Evolutionary conservation across 257 asterid genomes (phyloP).

Genomic region (Solanum pimpinellifolium): DNA sequence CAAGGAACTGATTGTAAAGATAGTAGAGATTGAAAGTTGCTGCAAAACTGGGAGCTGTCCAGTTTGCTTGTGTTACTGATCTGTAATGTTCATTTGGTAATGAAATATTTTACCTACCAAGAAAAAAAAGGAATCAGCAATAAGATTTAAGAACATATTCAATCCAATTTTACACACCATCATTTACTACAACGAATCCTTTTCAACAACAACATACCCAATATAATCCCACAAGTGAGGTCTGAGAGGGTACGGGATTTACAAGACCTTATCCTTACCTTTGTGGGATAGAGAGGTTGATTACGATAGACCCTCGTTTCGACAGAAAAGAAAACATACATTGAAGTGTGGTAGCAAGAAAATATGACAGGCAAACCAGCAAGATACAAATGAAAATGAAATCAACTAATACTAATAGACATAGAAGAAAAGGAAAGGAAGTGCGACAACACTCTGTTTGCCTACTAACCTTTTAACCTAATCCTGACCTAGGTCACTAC

Average conservation of each 20-base stretch:
- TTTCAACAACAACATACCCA: background rate
- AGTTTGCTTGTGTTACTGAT: too few relatives aligned
- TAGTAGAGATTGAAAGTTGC: too few relatives aligned
- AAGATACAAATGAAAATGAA: background rate
- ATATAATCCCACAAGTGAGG: background rate
- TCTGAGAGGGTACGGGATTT: background rate
- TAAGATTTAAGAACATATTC: background rate
- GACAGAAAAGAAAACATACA: accelerated
- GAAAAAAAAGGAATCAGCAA: background rate
- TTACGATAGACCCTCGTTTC: background rate
- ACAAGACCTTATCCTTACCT: background rate
- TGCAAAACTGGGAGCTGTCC: too few relatives aligned
- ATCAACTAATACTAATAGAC: background rate
- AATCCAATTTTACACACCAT: background rate
- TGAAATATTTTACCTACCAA: too few relatives aligned
- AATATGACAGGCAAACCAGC: background rate
- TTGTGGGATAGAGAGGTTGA: background rate
- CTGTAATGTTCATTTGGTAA: too few relatives aligned
- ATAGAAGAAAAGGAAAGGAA: too few relatives aligned
- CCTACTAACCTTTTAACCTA: too few relatives aligned
- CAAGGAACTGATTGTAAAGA: too few relatives aligned
- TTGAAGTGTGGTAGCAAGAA: background rate
- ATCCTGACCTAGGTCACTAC: too few relatives aligned
- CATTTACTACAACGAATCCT: background rate
- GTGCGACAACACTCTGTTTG: background rate